Percentiles rank a stretch among this genome's conserved stretches.
These are phyloP conservation scores for Solanum hybrid DNA, from an alignment of 305 asterid genomes.

Conservation along the genomic window DNA sequence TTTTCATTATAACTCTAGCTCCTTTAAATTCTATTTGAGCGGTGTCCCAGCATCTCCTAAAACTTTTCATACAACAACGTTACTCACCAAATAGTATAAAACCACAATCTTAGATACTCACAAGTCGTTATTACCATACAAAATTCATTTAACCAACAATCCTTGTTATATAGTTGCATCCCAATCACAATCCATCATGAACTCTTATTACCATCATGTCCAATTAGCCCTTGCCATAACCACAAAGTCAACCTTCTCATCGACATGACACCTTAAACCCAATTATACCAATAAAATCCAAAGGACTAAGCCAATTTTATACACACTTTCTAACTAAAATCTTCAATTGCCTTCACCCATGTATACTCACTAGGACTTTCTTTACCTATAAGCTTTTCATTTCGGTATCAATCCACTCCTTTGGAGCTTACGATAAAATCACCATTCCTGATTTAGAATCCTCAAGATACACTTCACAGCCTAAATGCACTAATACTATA, in stretches of 20 bases:
- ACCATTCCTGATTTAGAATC: neutral
- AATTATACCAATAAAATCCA: neutral
- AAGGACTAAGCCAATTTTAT: neutral
- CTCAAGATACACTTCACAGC: neutral
- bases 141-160: neutral
- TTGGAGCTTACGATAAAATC: neutral
- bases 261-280: neutral
- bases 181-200: neutral
- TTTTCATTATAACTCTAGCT: too few species aligned
- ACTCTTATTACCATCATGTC: neutral
- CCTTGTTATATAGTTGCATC: neutral
- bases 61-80: neutral
- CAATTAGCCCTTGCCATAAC: neutral
- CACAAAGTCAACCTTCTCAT: neutral
- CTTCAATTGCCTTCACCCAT: neutral
- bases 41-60: neutral
- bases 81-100: neutral
- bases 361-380: neutral
- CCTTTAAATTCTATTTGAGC: neutral
- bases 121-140: neutral
- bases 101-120: neutral
- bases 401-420: neutral
- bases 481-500: neutral
- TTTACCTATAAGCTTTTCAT: neutral
- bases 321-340: neutral